phyloP scores from a whole-genome alignment of 257 asterid species.

The Fraxinus pennsylvanica region DNA sequence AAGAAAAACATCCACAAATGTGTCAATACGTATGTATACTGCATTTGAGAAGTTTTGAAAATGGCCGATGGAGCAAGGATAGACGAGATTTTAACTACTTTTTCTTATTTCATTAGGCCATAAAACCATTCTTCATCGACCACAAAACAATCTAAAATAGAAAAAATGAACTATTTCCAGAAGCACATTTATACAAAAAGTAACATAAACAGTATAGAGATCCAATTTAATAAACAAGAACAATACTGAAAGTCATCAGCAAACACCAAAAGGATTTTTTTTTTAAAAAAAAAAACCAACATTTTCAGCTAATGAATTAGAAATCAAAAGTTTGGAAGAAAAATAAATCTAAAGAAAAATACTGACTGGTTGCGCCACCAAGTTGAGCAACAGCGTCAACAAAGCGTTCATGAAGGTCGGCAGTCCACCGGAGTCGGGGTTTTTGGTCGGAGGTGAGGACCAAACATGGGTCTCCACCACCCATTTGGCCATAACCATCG shows the following conservation, averaged over 20 bases:
- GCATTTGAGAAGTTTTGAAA: neutral
- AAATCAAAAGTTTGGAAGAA: neutral
- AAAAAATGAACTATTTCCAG: neutral
- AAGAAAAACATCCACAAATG: too few relatives aligned
- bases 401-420: conserved; percentile 80
- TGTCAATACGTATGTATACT: too few relatives aligned
- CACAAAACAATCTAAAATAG: neutral
- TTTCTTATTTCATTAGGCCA: neutral
- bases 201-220: neutral
- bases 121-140: neutral
- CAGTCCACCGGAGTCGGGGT: conserved; percentile 84
- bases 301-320: neutral
- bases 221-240: neutral
- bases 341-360: conserved; percentile 20
- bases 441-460: conserved; percentile 77
- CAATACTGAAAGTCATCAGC: neutral
- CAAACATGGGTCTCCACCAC: conserved; percentile 59
- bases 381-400: conserved; percentile 86
- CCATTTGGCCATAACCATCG: conserved; percentile 42
- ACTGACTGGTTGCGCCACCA: conserved; percentile 77
- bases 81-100: too few relatives aligned
- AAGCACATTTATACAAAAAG: neutral
- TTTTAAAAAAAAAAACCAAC: too few relatives aligned
- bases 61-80: neutral
- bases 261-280: neutral